These are phyloP conservation scores for Apiotrichum akiyoshidainum DNA, from an alignment of 1,284 basidiomycete species.

Conservation along the genomic window DNA sequence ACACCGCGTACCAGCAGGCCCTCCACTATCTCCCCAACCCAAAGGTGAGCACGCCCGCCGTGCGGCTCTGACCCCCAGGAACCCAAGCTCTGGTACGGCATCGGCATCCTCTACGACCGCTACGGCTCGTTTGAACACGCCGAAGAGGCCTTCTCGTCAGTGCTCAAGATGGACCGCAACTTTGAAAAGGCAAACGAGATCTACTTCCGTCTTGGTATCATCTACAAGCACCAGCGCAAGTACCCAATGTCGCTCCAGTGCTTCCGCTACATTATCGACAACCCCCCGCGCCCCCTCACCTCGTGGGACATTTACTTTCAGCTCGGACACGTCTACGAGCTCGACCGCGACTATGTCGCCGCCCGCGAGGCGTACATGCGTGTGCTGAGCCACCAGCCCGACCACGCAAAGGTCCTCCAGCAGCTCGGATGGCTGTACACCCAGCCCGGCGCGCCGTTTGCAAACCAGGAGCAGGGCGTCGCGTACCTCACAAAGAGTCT, in stretches of 20 bases:
- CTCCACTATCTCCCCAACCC: conserved; percentile 93
- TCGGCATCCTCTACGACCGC: conserved; percentile 96
- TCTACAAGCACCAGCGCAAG: conserved; percentile 98
- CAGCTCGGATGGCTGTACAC: conserved; percentile 98
- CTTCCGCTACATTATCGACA: conserved; percentile 93
- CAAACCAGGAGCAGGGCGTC: conserved; percentile 91
- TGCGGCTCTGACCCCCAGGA: conserved; percentile 59
- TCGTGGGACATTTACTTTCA: conserved; percentile 99
- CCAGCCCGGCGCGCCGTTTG: conserved; percentile 87
- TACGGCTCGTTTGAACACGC: conserved; percentile 98
- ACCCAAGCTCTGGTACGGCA: conserved; percentile 98
- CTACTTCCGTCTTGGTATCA: conserved; percentile 95
- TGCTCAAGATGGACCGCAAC: conserved; percentile 94
- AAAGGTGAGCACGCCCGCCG: conserved; percentile 56
- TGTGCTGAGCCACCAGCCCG: conserved; percentile 89
- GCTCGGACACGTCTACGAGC: conserved; percentile 95
- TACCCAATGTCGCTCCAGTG: conserved; percentile 76
- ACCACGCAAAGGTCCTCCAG: conserved; percentile 94
- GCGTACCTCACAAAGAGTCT: conserved; percentile 90
- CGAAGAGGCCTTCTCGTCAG: conserved; percentile 95
- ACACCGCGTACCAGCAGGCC: conserved; percentile 97
- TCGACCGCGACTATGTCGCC: conserved; percentile 50
- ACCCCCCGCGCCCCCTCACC: conserved; percentile 90
- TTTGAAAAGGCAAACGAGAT: conserved; percentile 99
- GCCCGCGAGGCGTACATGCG: conserved; percentile 96